A percentile compares a stretch with the other conserved stretches of the same genome.
Evolutionary conservation across 768 basidiomycete species (phyloP).

Genomic region (Boletus reticulatus): DNA sequence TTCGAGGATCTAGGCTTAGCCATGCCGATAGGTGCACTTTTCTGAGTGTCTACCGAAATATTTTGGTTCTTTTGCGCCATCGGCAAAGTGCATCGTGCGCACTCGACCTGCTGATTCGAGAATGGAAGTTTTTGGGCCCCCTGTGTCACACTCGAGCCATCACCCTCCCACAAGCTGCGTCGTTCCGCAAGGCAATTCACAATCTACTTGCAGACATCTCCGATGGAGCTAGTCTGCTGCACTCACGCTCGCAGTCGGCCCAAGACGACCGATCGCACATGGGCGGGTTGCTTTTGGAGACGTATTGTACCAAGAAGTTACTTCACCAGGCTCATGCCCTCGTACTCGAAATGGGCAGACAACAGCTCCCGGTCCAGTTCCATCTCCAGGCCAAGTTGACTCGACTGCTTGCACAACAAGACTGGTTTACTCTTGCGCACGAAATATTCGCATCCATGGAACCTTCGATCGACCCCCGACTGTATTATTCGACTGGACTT

Average conservation of each 20-base stretch:
- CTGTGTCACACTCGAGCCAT: slow-evolving; percentile 14
- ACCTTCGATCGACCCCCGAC: slow-evolving; percentile 13
- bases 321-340: slow-evolving; percentile 40
- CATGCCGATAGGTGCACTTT: slow-evolving; percentile 22
- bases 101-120: slow-evolving; percentile 39
- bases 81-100: slow-evolving; percentile 32
- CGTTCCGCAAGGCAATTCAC: slow-evolving; percentile 31
- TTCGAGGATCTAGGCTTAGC: slow-evolving; percentile 18
- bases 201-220: slow-evolving; percentile 30
- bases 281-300: slow-evolving; percentile 42
- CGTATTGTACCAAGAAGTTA: slow-evolving; percentile 32
- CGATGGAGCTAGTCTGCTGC: slow-evolving; percentile 30
- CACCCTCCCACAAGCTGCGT: slow-evolving; percentile 10
- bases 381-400: slow-evolving; percentile 36
- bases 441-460: slow-evolving; percentile 38
- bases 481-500: slow-evolving; percentile 44
- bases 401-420: slow-evolving; percentile 40
- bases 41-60: slow-evolving; percentile 34
- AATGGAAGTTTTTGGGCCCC: slow-evolving; percentile 35
- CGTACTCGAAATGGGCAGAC: slow-evolving; percentile 39
- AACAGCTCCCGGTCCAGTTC: slow-evolving; percentile 30
- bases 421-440: slow-evolving; percentile 43
- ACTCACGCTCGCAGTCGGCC: slow-evolving; percentile 23
- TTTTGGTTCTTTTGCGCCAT: slow-evolving; percentile 37
- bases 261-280: slow-evolving; percentile 28